Evolutionary conservation across 2,329 filamentous ascomycete genomes (phyloP).

Genomic region (Clonostachys solani): DNA sequence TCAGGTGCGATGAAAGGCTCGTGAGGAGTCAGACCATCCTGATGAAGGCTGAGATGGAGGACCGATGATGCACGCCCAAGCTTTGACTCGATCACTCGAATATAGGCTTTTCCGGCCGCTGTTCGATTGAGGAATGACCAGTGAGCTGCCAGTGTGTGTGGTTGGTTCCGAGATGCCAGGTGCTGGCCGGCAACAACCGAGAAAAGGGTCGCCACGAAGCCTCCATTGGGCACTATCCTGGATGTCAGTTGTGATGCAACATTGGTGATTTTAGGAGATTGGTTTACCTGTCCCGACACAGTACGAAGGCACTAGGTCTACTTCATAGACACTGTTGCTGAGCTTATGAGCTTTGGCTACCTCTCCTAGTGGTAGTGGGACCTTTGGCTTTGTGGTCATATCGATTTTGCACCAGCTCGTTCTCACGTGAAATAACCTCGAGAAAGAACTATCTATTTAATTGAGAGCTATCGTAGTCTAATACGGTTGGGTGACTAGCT

Average conservation of each 20-base stretch:
- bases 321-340: constrained; percentile 2
- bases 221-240: constrained; percentile 36
- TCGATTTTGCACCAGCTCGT: background rate
- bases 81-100: constrained; percentile 35
- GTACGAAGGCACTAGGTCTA: constrained; percentile 1
- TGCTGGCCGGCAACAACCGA: constrained; percentile 26
- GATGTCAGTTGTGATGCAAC: background rate
- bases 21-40: constrained; percentile 22
- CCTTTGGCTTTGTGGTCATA: background rate
- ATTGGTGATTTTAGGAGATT: background rate
- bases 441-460: no score
- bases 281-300: constrained; percentile 6
- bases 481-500: no score
- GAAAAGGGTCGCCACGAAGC: constrained; percentile 36
- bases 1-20: constrained; percentile 27
- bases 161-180: constrained; percentile 22
- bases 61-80: constrained; percentile 33
- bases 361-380: background rate
- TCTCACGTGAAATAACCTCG: no score
- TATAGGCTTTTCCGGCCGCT: constrained; percentile 24
- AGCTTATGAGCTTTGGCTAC: background rate
- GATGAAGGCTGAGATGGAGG: constrained; percentile 35
- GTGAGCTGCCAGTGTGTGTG: constrained; percentile 30
- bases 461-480: no score
- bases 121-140: constrained; percentile 36